Base-by-base conservation (phyloP, 345 rosid genomes). In the Kandelia obovata region DNA sequence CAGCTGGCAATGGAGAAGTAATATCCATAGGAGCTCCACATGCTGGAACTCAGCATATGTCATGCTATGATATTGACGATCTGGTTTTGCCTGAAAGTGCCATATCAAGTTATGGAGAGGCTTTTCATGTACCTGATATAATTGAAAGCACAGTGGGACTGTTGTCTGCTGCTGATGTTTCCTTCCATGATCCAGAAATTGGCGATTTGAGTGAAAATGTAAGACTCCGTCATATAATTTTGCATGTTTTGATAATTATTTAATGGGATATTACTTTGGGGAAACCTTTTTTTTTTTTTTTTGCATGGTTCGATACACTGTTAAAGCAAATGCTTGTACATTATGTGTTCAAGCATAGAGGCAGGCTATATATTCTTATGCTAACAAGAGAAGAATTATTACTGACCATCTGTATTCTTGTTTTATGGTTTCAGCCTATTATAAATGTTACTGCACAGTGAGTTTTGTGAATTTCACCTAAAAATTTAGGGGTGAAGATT, bases 81-180 rank as follows among this genome's bases (percentile, higher is more conserved):
- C 78, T 90, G 37, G 85, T 81, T 46, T 53, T 86, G 76, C 88
- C 96, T 10, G 92, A 86, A 63, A 81, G 85, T 73, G 84, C 81
- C n/a, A 72, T 80, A 32, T 87, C 90, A 13, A 86, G 86, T 78
- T 87, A 80, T 65, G 89, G 84, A 35, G 91, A 86, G 65, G 88
- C 82, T 66, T 65, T 88, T 77, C 89, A 88, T 62, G 89, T 89
- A 17, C 98, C 99, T 26, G 98, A 95, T 64, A 88, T 92, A 63
- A 90, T 95, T 23, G 99, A 96, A 80, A 92, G 98, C 76, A 96
- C 92, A 21, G 92, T 82, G 1, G 96, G 97, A 69, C 75, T 92
- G 53, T 80, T 96, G 76, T 85, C 97, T 10, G 87, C 85, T 65
- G 89, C 92, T 16, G 91, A 90, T 67, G 95, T 90, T 32, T 83